phyloP scores from a whole-genome alignment of 176 grass and related monocot genomes.

The Microstegium vimineum region DNA sequence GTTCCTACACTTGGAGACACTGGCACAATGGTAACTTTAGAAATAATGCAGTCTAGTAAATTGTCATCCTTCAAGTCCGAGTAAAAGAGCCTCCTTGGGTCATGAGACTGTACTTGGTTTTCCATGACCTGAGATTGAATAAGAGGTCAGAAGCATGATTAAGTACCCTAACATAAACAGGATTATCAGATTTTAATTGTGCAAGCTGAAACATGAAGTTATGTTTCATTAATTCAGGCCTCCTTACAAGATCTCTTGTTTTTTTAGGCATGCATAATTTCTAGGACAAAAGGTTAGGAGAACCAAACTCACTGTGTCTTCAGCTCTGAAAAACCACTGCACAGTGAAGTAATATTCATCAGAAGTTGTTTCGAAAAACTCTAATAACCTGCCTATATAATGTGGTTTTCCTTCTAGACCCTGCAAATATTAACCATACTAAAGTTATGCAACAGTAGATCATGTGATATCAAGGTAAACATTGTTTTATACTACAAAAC shows the following conservation, averaged over 20 bases:
- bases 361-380: constrained; percentile 77
- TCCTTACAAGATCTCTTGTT: not conserved
- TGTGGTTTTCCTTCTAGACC: constrained; percentile 62
- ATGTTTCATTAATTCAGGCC: not conserved
- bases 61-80: constrained; percentile 89
- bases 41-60: constrained; percentile 79
- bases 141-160: constrained; percentile 31
- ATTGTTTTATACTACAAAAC: constrained; percentile 15
- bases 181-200: constrained; percentile 12
- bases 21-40: constrained; percentile 69
- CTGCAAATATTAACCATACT: constrained; percentile 43
- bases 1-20: constrained; percentile 60
- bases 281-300: not conserved
- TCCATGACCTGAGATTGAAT: constrained; percentile 63
- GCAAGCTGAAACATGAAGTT: constrained; percentile 17
- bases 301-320: constrained; percentile 78
- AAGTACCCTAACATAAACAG: constrained; percentile 8
- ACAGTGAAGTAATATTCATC: constrained; percentile 58
- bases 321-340: constrained; percentile 95
- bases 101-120: constrained; percentile 64
- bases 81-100: constrained; percentile 80
- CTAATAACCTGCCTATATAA: constrained; percentile 81
- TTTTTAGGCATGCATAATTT: constrained; percentile 2
- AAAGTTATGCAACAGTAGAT: constrained; percentile 4
- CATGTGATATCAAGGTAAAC: constrained; percentile 35